A percentile compares a stretch with the other conserved stretches of the same genome.
Conservation (phyloP, 805 yeast genomes). For the Candida krabiensis region DNA sequence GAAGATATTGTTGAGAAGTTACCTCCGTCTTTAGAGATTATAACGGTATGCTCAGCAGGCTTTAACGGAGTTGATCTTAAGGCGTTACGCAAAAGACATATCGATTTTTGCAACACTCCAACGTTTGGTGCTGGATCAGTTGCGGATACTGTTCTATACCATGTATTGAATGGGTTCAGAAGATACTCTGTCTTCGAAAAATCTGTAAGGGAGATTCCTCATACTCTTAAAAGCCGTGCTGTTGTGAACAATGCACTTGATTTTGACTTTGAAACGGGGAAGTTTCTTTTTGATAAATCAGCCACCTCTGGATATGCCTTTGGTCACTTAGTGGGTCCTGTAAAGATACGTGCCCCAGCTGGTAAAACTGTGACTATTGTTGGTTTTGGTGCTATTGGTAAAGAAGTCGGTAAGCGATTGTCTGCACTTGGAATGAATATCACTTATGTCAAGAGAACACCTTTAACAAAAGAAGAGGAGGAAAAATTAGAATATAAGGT, state of each 20-base stretch:
- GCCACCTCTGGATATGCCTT: slow-evolving; percentile 29
- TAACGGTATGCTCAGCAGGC: slow-evolving; percentile 58
- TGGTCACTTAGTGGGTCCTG: slow-evolving; percentile 46
- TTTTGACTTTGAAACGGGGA: slow-evolving; percentile 35
- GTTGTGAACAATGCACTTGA: slow-evolving; percentile 30
- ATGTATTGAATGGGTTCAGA: slow-evolving; percentile 61
- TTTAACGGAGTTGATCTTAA: slow-evolving; percentile 43
- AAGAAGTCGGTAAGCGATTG: slow-evolving; percentile 57
- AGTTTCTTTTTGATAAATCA: slow-evolving; percentile 15
- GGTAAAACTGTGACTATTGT: slow-evolving; percentile 62
- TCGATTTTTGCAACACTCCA: slow-evolving; percentile 62
- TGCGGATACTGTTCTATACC: slow-evolving; percentile 65
- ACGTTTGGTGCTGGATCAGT: slow-evolving; percentile 63
- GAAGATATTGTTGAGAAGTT: slow-evolving; percentile 40
- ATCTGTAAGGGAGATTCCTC: slow-evolving; percentile 36
- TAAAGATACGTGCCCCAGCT: slow-evolving; percentile 47
- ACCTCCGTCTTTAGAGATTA: slow-evolving; percentile 44
- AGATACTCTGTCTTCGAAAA: slow-evolving; percentile 49
- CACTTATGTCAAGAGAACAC: slow-evolving; percentile 57
- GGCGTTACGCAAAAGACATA: slow-evolving; percentile 36
- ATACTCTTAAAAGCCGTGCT: slow-evolving; percentile 48
- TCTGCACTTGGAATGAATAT: slow-evolving; percentile 62
- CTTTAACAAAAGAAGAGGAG: slow-evolving; percentile 38
- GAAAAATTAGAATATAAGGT: slow-evolving; percentile 44
- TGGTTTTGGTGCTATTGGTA: slow-evolving; percentile 79